These are phyloP conservation scores for Nemania diffusa DNA, from an alignment of 2,329 filamentous ascomycete genomes.

Conservation along the genomic window DNA sequence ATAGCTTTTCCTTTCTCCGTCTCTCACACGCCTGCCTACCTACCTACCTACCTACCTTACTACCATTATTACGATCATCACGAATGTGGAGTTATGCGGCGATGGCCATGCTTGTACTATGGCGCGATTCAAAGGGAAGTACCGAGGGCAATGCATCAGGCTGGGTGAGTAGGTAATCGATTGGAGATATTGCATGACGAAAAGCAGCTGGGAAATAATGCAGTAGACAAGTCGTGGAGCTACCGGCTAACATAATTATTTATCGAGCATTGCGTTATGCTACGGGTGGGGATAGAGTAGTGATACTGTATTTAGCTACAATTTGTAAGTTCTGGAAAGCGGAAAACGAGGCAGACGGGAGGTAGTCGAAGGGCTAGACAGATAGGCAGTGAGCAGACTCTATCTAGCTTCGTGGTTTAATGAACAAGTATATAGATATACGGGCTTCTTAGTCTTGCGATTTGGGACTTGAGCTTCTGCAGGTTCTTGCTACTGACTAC, in stretches of 20 bases:
- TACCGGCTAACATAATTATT: background rate
- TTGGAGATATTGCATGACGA: background rate
- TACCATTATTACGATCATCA: background rate
- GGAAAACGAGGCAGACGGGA: too few species aligned
- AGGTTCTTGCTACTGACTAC: too few species aligned
- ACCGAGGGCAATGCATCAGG: background rate
- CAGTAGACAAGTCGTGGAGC: background rate
- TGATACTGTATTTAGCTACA: too few species aligned
- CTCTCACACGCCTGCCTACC: too few species aligned
- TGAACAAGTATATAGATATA: too few species aligned
- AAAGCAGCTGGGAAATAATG: background rate
- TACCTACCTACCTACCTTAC: background rate
- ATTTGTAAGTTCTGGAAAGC: too few species aligned
- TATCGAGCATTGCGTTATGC: background rate
- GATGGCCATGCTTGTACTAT: background rate
- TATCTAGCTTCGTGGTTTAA: too few species aligned
- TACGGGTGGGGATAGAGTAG: background rate
- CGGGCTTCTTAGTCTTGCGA: too few species aligned
- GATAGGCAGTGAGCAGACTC: too few species aligned
- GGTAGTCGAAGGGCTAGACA: too few species aligned
- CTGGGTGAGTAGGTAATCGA: background rate
- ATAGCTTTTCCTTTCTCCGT: constrained; percentile 29
- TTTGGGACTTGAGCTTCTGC: too few species aligned
- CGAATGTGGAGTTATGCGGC: background rate
- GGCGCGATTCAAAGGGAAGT: background rate